Evolutionary conservation across 202 grass and related monocot genomes (phyloP).

Genomic region (Carex arenaria): DNA sequence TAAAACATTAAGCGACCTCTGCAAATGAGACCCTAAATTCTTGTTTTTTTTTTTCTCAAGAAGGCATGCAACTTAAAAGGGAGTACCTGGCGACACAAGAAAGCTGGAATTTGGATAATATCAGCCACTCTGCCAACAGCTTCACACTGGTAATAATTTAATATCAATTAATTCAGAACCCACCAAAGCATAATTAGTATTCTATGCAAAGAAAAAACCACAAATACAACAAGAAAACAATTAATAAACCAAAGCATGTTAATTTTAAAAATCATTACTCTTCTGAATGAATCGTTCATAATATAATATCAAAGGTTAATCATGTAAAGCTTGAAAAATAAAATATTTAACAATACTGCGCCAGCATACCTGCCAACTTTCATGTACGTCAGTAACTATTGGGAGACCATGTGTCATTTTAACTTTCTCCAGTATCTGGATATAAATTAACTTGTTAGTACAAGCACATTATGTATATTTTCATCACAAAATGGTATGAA

Average conservation of each 20-base stretch:
- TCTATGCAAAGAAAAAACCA: background rate
- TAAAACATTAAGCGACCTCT: background rate
- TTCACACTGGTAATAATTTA: conserved; percentile 55
- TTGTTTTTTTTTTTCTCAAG: background rate
- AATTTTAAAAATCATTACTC: background rate
- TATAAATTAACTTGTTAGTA: background rate
- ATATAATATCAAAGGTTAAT: background rate
- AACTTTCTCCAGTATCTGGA: conserved; percentile 96
- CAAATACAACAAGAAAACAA: background rate
- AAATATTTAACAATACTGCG: background rate
- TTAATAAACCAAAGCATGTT: background rate
- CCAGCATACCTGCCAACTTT: conserved; percentile 75
- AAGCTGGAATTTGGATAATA: conserved; percentile 98
- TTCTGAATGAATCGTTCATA: background rate
- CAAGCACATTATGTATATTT: background rate
- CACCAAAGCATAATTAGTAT: background rate
- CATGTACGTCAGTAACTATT: conserved; percentile 86
- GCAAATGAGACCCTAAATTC: background rate
- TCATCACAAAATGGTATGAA: background rate
- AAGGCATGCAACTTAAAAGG: background rate
- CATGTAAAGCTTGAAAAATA: background rate
- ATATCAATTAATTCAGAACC: background rate
- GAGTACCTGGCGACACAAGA: conserved; percentile 91
- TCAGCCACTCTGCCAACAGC: conserved; percentile 92
- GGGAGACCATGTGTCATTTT: conserved; percentile 79